Base-by-base conservation (phyloP, 192 early-diverging fungal genomes). In the Coemansia sp. region DNA sequence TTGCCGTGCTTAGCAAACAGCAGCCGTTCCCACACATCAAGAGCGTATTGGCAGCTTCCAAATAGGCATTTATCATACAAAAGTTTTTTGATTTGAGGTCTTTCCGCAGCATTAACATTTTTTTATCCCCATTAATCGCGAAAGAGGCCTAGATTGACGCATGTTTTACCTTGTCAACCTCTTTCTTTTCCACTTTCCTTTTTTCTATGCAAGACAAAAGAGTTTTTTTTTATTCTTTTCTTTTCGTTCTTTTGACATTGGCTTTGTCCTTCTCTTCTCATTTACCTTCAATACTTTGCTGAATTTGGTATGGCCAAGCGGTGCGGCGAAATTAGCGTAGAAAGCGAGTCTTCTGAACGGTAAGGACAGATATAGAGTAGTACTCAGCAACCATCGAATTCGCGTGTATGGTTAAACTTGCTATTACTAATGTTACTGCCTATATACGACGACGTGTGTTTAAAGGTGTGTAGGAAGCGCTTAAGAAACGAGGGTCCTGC, bases 1-100 rank as follows among this genome's bases (percentile, higher is more conserved):
- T 88, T 25, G 78, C 91, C 6, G 95, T 98, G 11, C 75, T 95
- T 14, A 91, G 90, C 73, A 85, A 86, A 31, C 82, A 87, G 34
- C 85, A 91, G 51, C 89, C 95, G 5, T 98, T 98, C 64, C 95
- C 95, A 25, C 62, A 75, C 19, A 37, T 61, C 36, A 61, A 61
- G 36, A 61, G 59, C 3, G 59, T 61, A 17, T 36, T 39, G 9
- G 34, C 59, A 15, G 19, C 59, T 12, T 5, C 57, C 11, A 63
- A 70, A 42, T 55, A 51, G 59, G 19, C n/a, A 19, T 15, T 29
- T 14, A 9, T 37, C 42, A 25, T 5, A 11, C 39, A 4, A 15
- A 5, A 27, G 2, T 32, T 10, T 57, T 62, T 63, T 63, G 21
- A 23, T 59, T 31, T 6, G 5, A 59, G 15, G 29, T 59, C 37